A percentile compares a stretch with the other conserved stretches of the same genome.
Evolutionary conservation across 495 filamentous ascomycete genomes (phyloP).

Genomic region (Platismatia glauca): DNA sequence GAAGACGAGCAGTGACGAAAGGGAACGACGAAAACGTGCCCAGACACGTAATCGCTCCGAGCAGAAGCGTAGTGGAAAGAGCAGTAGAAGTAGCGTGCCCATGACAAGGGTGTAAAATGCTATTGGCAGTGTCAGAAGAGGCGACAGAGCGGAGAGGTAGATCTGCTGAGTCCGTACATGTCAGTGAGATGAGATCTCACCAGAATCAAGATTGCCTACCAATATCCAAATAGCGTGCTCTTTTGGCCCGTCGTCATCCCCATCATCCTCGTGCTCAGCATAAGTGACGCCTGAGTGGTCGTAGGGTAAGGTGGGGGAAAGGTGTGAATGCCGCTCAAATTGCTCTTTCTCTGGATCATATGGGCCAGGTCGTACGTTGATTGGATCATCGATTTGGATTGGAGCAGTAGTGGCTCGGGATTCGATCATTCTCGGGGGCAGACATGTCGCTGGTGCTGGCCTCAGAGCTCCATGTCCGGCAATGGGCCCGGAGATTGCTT

Average conservation of each 20-base stretch:
- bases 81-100: conserved; percentile 35
- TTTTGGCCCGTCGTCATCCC: conserved; percentile 17
- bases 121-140: conserved; percentile 36
- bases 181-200: not conserved
- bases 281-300: not conserved
- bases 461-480: not conserved
- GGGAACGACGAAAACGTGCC: conserved; percentile 33
- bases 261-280: conserved; percentile 12
- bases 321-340: not conserved
- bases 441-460: not conserved
- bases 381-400: not conserved
- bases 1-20: conserved; percentile 36
- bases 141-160: conserved; percentile 40
- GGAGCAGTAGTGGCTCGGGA: not conserved
- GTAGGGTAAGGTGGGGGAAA: not conserved
- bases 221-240: conserved; percentile 27
- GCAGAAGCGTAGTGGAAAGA: conserved; percentile 36
- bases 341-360: conserved; percentile 6
- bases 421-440: not conserved
- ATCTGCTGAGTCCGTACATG: conserved; percentile 28
- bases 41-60: conserved; percentile 31
- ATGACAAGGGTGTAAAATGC: conserved; percentile 39
- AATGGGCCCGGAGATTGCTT: not conserved
- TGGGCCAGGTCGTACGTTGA: not conserved
- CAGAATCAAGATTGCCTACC: conserved; percentile 13